phyloP scores from a whole-genome alignment of 1,139 yeast genomes.

The Yamadazyma buinensis region DNA sequence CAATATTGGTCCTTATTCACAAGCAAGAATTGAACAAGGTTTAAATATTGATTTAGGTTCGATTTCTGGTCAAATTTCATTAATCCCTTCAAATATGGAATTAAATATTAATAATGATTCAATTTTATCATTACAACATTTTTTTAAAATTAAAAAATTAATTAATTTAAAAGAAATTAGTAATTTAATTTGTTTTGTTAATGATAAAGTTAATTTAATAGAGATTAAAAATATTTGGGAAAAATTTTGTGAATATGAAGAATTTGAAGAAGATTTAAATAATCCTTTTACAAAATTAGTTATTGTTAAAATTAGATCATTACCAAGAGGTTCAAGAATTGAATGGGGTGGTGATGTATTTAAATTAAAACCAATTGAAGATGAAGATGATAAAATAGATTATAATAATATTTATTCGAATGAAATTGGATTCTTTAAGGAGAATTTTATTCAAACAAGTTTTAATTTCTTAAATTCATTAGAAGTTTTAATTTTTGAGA shows the following conservation, averaged over 20 bases:
- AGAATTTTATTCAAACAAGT: not conserved
- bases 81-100: constrained; percentile 69
- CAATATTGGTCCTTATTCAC: constrained; percentile 96
- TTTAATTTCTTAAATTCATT: constrained; percentile 4
- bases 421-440: not conserved
- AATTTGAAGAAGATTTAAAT: constrained; percentile 9
- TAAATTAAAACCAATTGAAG: constrained; percentile 30
- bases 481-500: constrained; percentile 9
- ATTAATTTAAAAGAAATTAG: constrained; percentile 44
- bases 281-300: constrained; percentile 30
- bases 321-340: constrained; percentile 68
- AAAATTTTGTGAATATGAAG: constrained; percentile 20
- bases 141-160: constrained; percentile 59
- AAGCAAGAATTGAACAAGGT: constrained; percentile 53
- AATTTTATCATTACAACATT: constrained; percentile 68
- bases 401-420: not conserved
- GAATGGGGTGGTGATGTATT: constrained; percentile 76
- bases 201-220: constrained; percentile 23
- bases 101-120: constrained; percentile 20
- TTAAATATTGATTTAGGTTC: constrained; percentile 44
- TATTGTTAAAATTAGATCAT: constrained; percentile 53
- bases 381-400: constrained; percentile 33
- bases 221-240: constrained; percentile 38
- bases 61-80: constrained; percentile 91
- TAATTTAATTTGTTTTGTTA: constrained; percentile 54